Conservation (phyloP, 495 filamentous ascomycete species). For the Penicillium maclennaniae region DNA sequence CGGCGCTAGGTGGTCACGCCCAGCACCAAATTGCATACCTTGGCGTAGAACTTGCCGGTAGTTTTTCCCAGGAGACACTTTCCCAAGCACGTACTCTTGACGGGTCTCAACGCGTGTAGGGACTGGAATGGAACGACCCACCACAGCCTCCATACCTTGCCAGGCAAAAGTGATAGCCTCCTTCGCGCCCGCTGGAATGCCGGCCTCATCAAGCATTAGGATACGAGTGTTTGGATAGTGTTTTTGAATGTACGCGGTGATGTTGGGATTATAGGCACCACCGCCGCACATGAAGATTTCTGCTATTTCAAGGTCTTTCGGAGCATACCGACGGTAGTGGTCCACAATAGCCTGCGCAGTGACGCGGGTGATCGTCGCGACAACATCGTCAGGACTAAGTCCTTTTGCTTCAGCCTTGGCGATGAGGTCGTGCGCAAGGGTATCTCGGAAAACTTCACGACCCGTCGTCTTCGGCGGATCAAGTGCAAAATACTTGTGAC, state of each 20-base stretch:
- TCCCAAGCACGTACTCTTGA: constrained; percentile 47
- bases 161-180: constrained; percentile 57
- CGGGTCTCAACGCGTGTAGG: constrained; percentile 49
- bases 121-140: constrained; percentile 50
- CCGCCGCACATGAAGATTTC: constrained; percentile 61
- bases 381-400: constrained; percentile 44
- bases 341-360: constrained; percentile 55
- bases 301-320: constrained; percentile 42
- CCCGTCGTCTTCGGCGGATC: constrained; percentile 56
- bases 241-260: constrained; percentile 46
- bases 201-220: constrained; percentile 52
- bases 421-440: constrained; percentile 46
- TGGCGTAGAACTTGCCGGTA: constrained; percentile 49
- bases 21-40: constrained; percentile 43
- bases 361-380: constrained; percentile 54
- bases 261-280: constrained; percentile 55
- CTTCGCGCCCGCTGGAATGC: constrained; percentile 51
- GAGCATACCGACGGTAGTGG: constrained; percentile 51
- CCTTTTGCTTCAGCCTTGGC: constrained; percentile 40
- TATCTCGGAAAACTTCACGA: constrained; percentile 56
- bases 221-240: constrained; percentile 47
- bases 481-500: constrained; percentile 44
- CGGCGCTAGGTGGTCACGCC: neutral
- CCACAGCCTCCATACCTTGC: constrained; percentile 52
- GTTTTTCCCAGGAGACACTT: constrained; percentile 52